Conservation (phyloP, 805 yeast species). For the Metschnikowia bowlesiae region DNA sequence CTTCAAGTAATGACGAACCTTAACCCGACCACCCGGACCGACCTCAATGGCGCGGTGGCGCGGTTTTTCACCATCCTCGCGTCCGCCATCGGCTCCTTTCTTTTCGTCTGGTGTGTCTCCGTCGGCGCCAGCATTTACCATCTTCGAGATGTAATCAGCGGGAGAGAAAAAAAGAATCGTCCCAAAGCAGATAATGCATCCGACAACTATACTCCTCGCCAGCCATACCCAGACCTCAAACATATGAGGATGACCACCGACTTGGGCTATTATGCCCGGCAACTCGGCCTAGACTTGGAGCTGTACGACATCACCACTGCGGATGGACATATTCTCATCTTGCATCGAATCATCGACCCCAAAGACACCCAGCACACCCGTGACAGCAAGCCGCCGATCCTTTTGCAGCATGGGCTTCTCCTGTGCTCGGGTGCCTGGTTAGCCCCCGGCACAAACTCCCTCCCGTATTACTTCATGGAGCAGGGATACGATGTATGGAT, state of each 20-base stretch:
- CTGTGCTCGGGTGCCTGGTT: slow-evolving; percentile 85
- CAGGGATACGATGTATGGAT: slow-evolving; percentile 84
- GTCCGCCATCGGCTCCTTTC: slow-evolving; percentile 27
- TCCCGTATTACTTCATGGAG: slow-evolving; percentile 53
- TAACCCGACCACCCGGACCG: slow-evolving; percentile 7
- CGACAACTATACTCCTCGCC: slow-evolving; percentile 27
- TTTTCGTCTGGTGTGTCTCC: slow-evolving; percentile 24
- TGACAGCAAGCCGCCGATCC: slow-evolving; percentile 51
- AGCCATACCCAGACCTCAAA: slow-evolving; percentile 33
- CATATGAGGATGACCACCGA: slow-evolving; percentile 37
- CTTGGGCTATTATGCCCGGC: slow-evolving; percentile 62
- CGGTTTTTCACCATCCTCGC: slow-evolving; percentile 19
- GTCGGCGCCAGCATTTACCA: slow-evolving; percentile 31
- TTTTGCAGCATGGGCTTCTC: slow-evolving; percentile 80
- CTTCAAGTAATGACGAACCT: slow-evolving; percentile 6
- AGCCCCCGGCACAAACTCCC: slow-evolving; percentile 74
- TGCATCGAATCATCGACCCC: slow-evolving; percentile 61
- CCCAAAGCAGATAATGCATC: slow-evolving; percentile 20
- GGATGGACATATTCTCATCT: slow-evolving; percentile 73
- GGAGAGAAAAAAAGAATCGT: slow-evolving; percentile 26
- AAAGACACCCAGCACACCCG: slow-evolving; percentile 28
- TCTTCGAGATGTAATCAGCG: slow-evolving; percentile 23
- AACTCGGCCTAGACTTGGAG: slow-evolving; percentile 55
- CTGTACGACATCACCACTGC: slow-evolving; percentile 60
- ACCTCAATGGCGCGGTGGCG: slow-evolving; percentile 20